Base-by-base conservation (phyloP, 2,329 filamentous ascomycete species). In the Cordyceps fumosorosea region DNA sequence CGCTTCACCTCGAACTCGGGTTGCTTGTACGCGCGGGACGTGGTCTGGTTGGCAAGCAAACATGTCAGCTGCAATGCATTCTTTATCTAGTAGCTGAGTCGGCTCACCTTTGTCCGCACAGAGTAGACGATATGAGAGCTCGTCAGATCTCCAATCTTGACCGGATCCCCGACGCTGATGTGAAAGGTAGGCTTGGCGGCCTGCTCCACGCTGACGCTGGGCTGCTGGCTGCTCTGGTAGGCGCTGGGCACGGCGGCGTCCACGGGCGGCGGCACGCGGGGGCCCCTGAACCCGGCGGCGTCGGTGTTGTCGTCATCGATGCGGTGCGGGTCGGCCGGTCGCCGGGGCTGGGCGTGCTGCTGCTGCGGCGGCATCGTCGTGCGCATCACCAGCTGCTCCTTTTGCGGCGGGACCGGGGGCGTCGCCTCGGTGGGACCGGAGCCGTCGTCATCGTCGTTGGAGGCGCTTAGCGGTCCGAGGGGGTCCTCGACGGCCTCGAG, bases 111-210 rank as follows among this genome's bases (percentile, higher is more conserved):
- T 63, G 95, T 99, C 70, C 90, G 85, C 66, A 99, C 95, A 69
- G 91, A 91, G 77, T 99, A 99, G 54, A 98, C 95, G 66, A 96
- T 99, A 75, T 99, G 95, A 66, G 93, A 96, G 75, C 90, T 96
- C 10, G 95, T 97, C 73, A 98, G 76, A 76, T 98, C 95, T 64
- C 95, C 95, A 67, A 99, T 93, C 79, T 98, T 99, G 77, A 97
- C 93, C 61, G 95, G 95, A 76, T 99, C 95, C 63, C 95, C 95
- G 24, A 99, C 95, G 3, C 84, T 87, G 69, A 99, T 98, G 56
- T 90, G 80, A 75, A 98, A 99, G 48, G 81, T 89, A 5, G 95
- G 95, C 76, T 96, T 96, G 34, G 93, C 88, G 53, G 95, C 95
- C 77, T 96, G 90, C 75, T 98, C 93, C 62, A 98, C 80, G 74